These are phyloP conservation scores for Apodospora peruviana DNA, from an alignment of 495 filamentous ascomycete genomes.

Conservation along the genomic window DNA sequence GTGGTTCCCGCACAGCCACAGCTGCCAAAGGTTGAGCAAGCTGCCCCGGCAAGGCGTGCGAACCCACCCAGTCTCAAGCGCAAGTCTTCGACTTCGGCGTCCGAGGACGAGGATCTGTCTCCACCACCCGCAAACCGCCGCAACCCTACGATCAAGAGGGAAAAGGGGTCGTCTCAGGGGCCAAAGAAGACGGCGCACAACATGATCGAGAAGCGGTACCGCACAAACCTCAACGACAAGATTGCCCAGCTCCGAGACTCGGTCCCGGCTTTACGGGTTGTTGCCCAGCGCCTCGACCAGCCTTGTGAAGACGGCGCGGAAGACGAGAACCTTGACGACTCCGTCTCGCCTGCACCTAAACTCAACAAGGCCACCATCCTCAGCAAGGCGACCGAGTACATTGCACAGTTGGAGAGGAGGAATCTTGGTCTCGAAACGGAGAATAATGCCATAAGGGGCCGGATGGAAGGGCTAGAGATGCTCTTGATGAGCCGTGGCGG, in stretches of 20 bases:
- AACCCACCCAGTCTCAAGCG: conserved; percentile 22
- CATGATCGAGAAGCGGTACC: conserved; percentile 46
- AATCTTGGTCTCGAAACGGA: conserved; percentile 69
- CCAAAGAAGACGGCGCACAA: conserved; percentile 40
- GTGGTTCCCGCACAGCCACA: neutral
- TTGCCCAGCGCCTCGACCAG: conserved; percentile 18
- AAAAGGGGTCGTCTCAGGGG: neutral
- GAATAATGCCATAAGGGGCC: conserved; percentile 63
- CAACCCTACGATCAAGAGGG: conserved; percentile 3
- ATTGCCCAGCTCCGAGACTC: conserved; percentile 43
- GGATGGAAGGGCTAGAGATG: conserved; percentile 55
- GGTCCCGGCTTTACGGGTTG: conserved; percentile 36
- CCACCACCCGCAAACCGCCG: conserved; percentile 6
- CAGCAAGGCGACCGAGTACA: conserved; percentile 86
- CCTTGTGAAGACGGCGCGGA: conserved; percentile 14
- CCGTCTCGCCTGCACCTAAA: conserved; percentile 14
- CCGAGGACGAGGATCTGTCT: conserved; percentile 10
- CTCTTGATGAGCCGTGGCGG: conserved; percentile 25
- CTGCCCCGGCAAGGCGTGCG: conserved; percentile 11
- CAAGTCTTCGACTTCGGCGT: conserved; percentile 17
- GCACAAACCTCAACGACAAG: conserved; percentile 47
- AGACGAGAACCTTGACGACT: conserved; percentile 8
- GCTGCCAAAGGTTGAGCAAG: too few relatives aligned
- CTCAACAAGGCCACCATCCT: conserved; percentile 62
- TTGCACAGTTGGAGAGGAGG: conserved; percentile 71